A percentile compares a stretch with the other conserved stretches of the same genome.
phyloP scores from a whole-genome alignment of 202 grass and related monocot species.

The Setaria italica region DNA sequence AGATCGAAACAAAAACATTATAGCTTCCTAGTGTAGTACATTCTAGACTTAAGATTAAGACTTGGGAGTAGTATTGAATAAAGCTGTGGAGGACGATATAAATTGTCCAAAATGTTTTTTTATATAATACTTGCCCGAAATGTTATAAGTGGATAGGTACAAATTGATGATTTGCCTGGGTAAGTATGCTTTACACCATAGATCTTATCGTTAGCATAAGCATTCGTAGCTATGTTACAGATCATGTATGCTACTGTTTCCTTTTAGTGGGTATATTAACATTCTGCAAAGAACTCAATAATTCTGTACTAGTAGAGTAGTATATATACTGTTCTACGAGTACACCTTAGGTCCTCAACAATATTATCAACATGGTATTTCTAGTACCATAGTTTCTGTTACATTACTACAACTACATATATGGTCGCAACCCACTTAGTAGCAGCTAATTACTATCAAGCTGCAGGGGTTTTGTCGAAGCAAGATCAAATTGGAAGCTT shows the following conservation, averaged over 20 bases:
- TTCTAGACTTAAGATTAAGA: not conserved
- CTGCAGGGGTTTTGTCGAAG: no score
- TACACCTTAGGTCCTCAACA: no score
- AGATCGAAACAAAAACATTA: not conserved
- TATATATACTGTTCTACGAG: no score
- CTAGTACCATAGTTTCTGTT: no score
- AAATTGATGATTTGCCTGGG: not conserved
- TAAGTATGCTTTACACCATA: not conserved
- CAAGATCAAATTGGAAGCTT: no score
- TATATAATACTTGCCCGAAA: no score
- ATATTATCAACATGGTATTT: no score
- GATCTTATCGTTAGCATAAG: not conserved
- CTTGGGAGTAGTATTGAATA: not conserved
- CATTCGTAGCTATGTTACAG: not conserved
- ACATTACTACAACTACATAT: no score
- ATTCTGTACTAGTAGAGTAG: no score
- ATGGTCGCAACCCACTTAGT: no score
- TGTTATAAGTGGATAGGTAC: not conserved
- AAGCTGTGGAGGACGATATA: not conserved
- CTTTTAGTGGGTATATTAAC: not conserved
- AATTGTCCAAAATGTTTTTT: not conserved
- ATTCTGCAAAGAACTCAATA: conserved; percentile 19
- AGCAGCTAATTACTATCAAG: no score
- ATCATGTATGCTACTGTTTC: not conserved
- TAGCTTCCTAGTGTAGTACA: not conserved